phyloP scores from a whole-genome alignment of 371 early-diverging fungal genomes.

The Cokeromyces recurvatus region DNA sequence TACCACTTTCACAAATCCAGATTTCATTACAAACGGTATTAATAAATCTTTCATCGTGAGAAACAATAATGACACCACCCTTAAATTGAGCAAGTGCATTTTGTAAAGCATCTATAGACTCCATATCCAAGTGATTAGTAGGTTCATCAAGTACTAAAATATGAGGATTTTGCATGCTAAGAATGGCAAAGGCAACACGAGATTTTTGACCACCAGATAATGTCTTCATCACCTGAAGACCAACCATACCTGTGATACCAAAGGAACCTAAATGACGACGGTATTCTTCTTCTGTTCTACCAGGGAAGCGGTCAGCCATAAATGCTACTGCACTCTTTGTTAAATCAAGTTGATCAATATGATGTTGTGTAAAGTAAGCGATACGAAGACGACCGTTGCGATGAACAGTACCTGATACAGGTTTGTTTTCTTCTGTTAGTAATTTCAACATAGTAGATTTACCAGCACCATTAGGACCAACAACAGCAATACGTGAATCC shows the following conservation, averaged over 20 bases:
- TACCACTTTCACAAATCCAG: slow-evolving; percentile 78
- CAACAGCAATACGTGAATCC: slow-evolving; percentile 95
- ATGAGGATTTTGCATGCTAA: slow-evolving; percentile 91
- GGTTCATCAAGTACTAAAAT: slow-evolving; percentile 96
- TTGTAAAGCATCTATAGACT: slow-evolving; percentile 89
- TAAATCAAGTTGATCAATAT: slow-evolving; percentile 93
- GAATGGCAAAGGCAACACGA: slow-evolving; percentile 93
- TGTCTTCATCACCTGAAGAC: slow-evolving; percentile 89
- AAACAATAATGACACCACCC: slow-evolving; percentile 91
- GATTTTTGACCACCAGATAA: slow-evolving; percentile 98
- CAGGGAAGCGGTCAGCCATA: slow-evolving; percentile 84
- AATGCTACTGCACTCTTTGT: slow-evolving; percentile 82
- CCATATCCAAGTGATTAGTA: slow-evolving; percentile 89
- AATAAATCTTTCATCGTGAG: slow-evolving; percentile 92
- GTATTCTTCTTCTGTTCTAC: slow-evolving; percentile 92
- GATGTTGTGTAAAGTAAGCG: slow-evolving; percentile 97
- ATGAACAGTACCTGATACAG: slow-evolving; percentile 74
- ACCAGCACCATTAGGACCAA: slow-evolving; percentile 88
- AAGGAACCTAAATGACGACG: slow-evolving; percentile 91
- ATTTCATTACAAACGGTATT: slow-evolving; percentile 85
- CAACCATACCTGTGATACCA: slow-evolving; percentile 95
- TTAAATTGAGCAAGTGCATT: slow-evolving; percentile 72
- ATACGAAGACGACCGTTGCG: slow-evolving; percentile 93
- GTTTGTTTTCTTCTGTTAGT: slow-evolving; percentile 79
- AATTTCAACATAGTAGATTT: slow-evolving; percentile 90